phyloP scores from a whole-genome alignment of 305 asterid species.

The Stenogyne calaminthoides region DNA sequence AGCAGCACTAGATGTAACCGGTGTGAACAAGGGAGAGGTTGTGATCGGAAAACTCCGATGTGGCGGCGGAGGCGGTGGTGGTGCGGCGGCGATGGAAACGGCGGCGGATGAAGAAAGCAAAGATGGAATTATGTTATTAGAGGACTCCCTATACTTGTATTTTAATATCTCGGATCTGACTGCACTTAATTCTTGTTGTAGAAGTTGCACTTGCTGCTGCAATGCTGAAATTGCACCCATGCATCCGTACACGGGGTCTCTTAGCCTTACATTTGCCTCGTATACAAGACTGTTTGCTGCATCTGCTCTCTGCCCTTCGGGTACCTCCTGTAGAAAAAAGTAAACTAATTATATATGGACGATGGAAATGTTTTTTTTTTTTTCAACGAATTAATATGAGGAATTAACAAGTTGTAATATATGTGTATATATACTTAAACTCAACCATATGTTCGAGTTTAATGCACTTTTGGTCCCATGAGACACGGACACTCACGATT shows the following conservation, averaged over 20 bases:
- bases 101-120: constrained; percentile 47
- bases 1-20: constrained; percentile 43
- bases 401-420: no score
- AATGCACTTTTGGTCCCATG: no score
- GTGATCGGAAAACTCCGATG: constrained; percentile 21
- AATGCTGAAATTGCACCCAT: constrained; percentile 80
- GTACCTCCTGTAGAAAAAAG: constrained; percentile 58
- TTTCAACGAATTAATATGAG: no score
- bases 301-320: constrained; percentile 72
- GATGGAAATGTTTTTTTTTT: no score
- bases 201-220: constrained; percentile 64
- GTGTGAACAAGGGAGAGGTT: constrained; percentile 46
- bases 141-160: constrained; percentile 44
- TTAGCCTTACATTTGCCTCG: constrained; percentile 78
- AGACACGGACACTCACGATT: no score
- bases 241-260: constrained; percentile 91
- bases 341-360: no score
- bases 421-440: no score
- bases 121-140: constrained; percentile 36
- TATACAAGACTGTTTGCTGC: constrained; percentile 84
- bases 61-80: constrained; percentile 33
- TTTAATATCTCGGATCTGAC: constrained; percentile 60
- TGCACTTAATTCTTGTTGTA: constrained; percentile 61
- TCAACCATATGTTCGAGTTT: no score
- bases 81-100: constrained; percentile 42